phyloP scores from a whole-genome alignment of 2,329 filamentous ascomycete genomes.

The Pyrenophora seminiperda region DNA sequence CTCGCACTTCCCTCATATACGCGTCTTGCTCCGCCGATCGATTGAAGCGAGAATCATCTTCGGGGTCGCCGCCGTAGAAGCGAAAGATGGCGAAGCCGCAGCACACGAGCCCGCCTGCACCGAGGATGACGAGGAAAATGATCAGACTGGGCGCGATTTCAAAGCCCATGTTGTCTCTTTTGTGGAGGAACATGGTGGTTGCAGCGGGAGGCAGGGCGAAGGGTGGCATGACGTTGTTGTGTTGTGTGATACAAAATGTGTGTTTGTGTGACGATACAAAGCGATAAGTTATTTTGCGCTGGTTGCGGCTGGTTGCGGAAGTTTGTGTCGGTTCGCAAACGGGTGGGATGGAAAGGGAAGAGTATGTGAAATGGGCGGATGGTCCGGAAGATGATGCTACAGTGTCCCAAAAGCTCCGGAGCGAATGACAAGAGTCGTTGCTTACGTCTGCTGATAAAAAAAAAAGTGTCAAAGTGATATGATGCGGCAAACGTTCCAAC shows the following conservation, averaged over 20 bases:
- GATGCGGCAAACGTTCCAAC: constrained; percentile 11
- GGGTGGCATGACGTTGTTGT: constrained; percentile 3
- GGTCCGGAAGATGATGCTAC: constrained; percentile 10
- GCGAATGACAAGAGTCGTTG: constrained; percentile 7
- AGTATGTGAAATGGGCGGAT: constrained; percentile 7
- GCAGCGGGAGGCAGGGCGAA: background rate
- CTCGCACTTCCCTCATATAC: constrained; percentile 43
- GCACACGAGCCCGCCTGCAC: constrained; percentile 26
- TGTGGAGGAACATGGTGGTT: constrained; percentile 21
- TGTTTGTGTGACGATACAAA: background rate
- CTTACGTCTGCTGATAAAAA: constrained; percentile 9
- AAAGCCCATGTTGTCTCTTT: constrained; percentile 38
- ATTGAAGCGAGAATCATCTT: constrained; percentile 9
- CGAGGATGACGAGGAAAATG: constrained; percentile 40
- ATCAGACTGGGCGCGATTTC: constrained; percentile 32
- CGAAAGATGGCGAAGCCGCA: constrained; percentile 30
- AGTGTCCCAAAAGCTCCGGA: constrained; percentile 7
- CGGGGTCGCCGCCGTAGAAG: constrained; percentile 18
- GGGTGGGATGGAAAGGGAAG: background rate
- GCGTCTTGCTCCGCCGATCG: constrained; percentile 35
- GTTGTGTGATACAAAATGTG: background rate
- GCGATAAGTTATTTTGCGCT: no score
- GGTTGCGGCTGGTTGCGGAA: background rate
- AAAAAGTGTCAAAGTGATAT: no score
- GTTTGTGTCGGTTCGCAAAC: background rate